Base-by-base conservation (phyloP, 2,329 filamentous ascomycete genomes). In the Colletotrichum tropicicola region DNA sequence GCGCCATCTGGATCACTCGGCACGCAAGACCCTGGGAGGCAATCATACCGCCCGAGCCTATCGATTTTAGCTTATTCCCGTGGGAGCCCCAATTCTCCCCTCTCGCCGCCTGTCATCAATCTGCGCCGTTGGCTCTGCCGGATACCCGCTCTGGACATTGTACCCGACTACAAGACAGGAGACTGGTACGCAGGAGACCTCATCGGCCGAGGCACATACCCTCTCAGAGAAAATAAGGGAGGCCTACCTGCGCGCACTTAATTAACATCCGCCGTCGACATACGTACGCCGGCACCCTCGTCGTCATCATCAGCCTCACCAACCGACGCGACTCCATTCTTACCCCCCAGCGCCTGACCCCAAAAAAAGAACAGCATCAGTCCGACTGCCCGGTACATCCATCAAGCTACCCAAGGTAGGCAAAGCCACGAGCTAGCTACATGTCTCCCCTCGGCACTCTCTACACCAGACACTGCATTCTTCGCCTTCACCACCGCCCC, bases 221-320 rank as follows among this genome's bases (percentile, higher is more conserved):
- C n/a, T n/a, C n/a, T n/a, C 15, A 9, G 25, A 28, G 35, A 52
- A 27, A 47, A 23, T 19, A 32, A 51, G 55, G 55, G 55, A 58
- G 25, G 35, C 39, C 25, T 55, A 44, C 47, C 12, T 27, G 28
- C 48, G 21, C 37, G 48, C 56, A 37, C 37, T 35, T 27, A 15
- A 59, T 53, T 52, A 55, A 45, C 28, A 47, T 30, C 10, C 41
- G 15, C 59, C 59, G 19, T 21, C 35, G 52, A 61, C 59, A 12
- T 43, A 61, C 51, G 59, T 48, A 59, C 39, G 37, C 27, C 17
- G 39, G 37, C 44, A 37, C 28, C 37, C 23, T 19, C 37, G 60
- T 61, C 57, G 41, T 65, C 61, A 43, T 65, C 61, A 43, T 55
- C 48, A 48, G 61, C 58, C 61, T 65, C 57, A 39, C 57, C 51